Conservation (phyloP, 805 yeast species). For the Yamadazyma laniorum region DNA sequence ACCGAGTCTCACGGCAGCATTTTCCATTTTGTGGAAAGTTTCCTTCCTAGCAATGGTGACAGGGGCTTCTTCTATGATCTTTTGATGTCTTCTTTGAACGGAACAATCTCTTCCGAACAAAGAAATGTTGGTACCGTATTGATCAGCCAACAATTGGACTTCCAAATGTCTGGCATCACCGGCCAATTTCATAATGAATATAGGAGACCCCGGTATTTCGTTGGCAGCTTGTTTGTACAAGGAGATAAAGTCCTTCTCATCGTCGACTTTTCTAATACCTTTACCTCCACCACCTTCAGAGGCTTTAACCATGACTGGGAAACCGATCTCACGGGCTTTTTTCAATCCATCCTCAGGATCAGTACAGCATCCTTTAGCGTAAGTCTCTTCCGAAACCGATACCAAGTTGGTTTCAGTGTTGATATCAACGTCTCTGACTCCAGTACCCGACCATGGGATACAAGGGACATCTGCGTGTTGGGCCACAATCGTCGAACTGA, state of each 20-base stretch:
- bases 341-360: slow-evolving; percentile 85
- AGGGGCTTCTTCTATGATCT: slow-evolving; percentile 98
- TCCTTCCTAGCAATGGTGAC: slow-evolving; percentile 88
- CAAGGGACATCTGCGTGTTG: slow-evolving; percentile 98
- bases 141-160: slow-evolving; percentile 96
- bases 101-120: slow-evolving; percentile 99
- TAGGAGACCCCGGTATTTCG: slow-evolving; percentile 99
- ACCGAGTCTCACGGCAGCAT: slow-evolving; percentile 97
- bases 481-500: slow-evolving; percentile 96
- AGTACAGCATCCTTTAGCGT: slow-evolving; percentile 83
- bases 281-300: slow-evolving; percentile 99
- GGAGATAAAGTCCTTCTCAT: slow-evolving; percentile 71
- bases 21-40: slow-evolving; percentile 89
- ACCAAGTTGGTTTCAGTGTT: slow-evolving; percentile 75
- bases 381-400: slow-evolving; percentile 80
- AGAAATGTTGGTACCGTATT: slow-evolving; percentile 96
- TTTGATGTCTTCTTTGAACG: slow-evolving; percentile 99
- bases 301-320: slow-evolving; percentile 98
- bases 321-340: slow-evolving; percentile 85
- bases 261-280: slow-evolving; percentile 95
- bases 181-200: slow-evolving; percentile 95
- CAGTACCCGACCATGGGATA: slow-evolving; percentile 99
- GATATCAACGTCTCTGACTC: slow-evolving; percentile 76
- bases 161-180: slow-evolving; percentile 98
- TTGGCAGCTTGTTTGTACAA: slow-evolving; percentile 91